A percentile compares a stretch with the other conserved stretches of the same genome.
Conservation (phyloP, 176 grass and related monocot species). For the Saccharum officinarum region DNA sequence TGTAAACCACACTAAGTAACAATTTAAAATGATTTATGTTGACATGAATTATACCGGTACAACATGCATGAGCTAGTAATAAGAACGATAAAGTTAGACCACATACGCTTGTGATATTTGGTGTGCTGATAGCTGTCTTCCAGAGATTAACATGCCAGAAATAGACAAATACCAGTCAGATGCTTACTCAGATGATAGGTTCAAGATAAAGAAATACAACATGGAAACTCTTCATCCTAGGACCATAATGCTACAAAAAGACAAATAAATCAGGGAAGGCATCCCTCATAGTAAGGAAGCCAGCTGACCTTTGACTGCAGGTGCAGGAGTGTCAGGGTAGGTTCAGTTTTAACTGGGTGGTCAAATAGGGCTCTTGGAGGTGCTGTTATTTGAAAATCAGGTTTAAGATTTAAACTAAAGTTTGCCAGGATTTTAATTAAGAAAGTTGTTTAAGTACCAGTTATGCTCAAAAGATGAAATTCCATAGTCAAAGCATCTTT, state of each 20-base stretch:
- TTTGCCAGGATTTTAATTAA: background rate
- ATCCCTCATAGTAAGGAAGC: background rate
- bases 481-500: background rate
- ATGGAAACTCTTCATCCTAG: background rate
- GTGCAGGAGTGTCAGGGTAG: background rate
- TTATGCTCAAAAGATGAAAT: background rate
- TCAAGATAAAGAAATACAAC: background rate
- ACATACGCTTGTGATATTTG: slow-evolving; percentile 98
- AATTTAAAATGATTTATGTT: background rate
- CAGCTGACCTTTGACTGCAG: background rate
- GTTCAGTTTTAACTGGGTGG: background rate
- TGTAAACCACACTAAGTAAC: background rate
- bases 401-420: background rate
- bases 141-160: slow-evolving; percentile 47
- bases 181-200: background rate
- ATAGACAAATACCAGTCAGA: slow-evolving; percentile 44
- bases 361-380: background rate
- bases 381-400: background rate
- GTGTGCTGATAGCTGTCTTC: slow-evolving; percentile 98
- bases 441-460: background rate
- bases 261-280: background rate
- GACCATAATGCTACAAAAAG: background rate
- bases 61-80: background rate
- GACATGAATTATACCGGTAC: background rate
- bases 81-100: slow-evolving; percentile 31